phyloP scores from a whole-genome alignment of 225 moss, liverwort and hornwort genomes.

The Lunularia cruciata region DNA sequence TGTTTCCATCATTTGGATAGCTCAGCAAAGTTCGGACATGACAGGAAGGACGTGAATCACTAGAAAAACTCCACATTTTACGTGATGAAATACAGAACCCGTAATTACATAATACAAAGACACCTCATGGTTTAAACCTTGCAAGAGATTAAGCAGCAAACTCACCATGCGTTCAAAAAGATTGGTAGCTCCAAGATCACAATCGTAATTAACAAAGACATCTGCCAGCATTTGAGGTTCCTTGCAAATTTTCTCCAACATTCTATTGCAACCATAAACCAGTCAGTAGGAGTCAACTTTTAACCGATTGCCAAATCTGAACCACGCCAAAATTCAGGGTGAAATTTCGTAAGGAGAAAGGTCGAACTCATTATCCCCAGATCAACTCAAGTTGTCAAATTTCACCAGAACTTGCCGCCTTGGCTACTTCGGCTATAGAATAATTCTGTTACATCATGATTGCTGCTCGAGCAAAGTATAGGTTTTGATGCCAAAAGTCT shows the following conservation, averaged over 20 bases:
- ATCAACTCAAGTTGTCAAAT: no score
- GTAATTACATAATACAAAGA: no score
- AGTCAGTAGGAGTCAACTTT: background rate
- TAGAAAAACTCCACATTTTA: background rate
- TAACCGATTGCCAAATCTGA: background rate
- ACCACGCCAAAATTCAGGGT: background rate
- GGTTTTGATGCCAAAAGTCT: no score
- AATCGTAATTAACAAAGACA: slow-evolving; percentile 97
- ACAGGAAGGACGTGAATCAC: no score
- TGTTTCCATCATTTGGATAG: no score
- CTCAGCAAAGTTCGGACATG: background rate
- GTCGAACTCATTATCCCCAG: no score
- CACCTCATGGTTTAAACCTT: no score
- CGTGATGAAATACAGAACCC: background rate
- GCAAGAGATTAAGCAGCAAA: background rate
- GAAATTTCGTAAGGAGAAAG: background rate
- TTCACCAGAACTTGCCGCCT: no score
- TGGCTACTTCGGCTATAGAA: no score
- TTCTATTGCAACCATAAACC: slow-evolving; percentile 41
- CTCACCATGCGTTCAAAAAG: slow-evolving; percentile 96
- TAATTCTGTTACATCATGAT: no score
- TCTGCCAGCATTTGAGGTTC: slow-evolving; percentile 98
- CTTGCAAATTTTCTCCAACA: slow-evolving; percentile 89
- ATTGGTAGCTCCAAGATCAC: slow-evolving; percentile 91
- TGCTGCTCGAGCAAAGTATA: no score